Conservation (phyloP, 2,329 filamentous ascomycete genomes). For the Hypomyces rosellus region DNA sequence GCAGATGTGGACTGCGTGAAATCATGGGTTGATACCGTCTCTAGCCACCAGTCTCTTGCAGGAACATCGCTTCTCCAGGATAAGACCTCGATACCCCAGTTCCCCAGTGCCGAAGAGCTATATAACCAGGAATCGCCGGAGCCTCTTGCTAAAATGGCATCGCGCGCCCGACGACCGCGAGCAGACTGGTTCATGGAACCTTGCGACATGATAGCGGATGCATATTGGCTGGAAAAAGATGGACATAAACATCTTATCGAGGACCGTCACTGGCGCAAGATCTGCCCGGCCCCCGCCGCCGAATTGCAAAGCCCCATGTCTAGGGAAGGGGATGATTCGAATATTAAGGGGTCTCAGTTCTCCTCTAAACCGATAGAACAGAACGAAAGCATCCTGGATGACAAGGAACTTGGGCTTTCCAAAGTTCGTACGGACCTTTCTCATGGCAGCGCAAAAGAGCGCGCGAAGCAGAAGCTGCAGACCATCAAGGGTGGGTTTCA, state of each 20-base stretch:
- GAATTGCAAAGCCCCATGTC: constrained; percentile 25
- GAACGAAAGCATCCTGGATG: constrained; percentile 16
- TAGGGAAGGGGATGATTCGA: constrained; percentile 23
- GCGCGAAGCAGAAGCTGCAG: constrained; percentile 55
- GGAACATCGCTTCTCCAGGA: constrained; percentile 19
- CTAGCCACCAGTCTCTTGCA: constrained; percentile 25
- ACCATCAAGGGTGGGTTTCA: constrained; percentile 44
- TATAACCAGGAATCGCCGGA: constrained; percentile 38
- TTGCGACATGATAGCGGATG: constrained; percentile 80
- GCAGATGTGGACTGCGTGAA: constrained; percentile 64
- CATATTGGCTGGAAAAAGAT: constrained; percentile 81
- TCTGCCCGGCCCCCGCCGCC: constrained; percentile 49
- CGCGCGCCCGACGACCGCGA: constrained; percentile 63
- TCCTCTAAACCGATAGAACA: constrained; percentile 20
- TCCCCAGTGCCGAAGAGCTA: constrained; percentile 39
- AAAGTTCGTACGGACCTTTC: constrained; percentile 36
- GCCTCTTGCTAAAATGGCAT: constrained; percentile 35
- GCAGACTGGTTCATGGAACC: constrained; percentile 82
- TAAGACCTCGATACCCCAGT: constrained; percentile 35
- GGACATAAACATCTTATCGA: constrained; percentile 77
- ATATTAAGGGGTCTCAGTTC: constrained; percentile 18
- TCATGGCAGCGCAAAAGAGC: constrained; percentile 49
- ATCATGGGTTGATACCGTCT: constrained; percentile 69
- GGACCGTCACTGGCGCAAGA: constrained; percentile 66
- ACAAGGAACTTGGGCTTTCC: constrained; percentile 16